A percentile compares a stretch with the other conserved stretches of the same genome.
Evolutionary conservation across 306 rosid genomes (phyloP).

Genomic region (Myrica gale): DNA sequence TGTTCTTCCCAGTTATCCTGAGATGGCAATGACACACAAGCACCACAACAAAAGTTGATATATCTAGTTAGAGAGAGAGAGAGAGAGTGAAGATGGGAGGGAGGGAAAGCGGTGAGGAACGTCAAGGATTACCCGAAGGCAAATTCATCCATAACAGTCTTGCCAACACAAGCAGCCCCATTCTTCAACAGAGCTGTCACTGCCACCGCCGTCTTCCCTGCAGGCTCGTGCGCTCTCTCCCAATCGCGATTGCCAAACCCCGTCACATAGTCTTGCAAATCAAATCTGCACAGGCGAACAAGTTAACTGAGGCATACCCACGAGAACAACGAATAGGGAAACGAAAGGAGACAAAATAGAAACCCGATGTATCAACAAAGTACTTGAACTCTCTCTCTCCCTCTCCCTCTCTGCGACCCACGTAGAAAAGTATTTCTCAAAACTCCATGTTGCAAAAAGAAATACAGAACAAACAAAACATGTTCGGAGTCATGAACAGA

Average conservation of each 20-base stretch:
- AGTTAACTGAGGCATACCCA: background rate
- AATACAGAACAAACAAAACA: too few relatives aligned
- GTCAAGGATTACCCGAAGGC: conserved; percentile 52
- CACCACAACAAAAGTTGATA: background rate
- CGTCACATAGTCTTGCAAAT: conserved; percentile 62
- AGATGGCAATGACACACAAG: conserved; percentile 14
- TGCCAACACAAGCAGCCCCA: conserved; percentile 71
- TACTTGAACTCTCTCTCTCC: background rate
- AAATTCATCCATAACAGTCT: conserved; percentile 70
- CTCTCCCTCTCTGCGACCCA: too few relatives aligned
- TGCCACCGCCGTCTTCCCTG: conserved; percentile 53
- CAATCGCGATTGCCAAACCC: conserved; percentile 78
- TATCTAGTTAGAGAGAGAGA: background rate
- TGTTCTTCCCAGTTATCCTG: conserved; percentile 69
- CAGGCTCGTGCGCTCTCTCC: conserved; percentile 56
- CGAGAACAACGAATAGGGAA: background rate
- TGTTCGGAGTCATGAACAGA: too few relatives aligned
- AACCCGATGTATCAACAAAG: background rate
- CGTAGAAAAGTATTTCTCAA: background rate
- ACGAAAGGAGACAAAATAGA: background rate
- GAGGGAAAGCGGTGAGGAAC: background rate
- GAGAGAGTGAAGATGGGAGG: too few relatives aligned
- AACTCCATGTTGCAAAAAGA: background rate
- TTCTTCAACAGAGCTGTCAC: conserved; percentile 51
- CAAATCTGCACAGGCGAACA: conserved; percentile 39